phyloP scores from a whole-genome alignment of 2,329 filamentous ascomycete species.

The Fusarium luffae region DNA sequence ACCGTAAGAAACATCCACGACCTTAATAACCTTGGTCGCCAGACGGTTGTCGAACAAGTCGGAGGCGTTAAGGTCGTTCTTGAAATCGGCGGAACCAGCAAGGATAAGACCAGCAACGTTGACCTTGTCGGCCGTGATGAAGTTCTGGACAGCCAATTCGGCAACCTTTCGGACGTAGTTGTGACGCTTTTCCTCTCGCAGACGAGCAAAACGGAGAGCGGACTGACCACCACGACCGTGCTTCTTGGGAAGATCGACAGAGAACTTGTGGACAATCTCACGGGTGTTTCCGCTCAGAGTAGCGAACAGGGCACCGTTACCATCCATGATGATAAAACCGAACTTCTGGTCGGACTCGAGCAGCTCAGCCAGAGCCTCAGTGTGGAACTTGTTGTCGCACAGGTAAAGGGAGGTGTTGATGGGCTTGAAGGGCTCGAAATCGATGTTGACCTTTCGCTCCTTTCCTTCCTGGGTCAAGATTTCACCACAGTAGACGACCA shows the following conservation, averaged over 20 bases:
- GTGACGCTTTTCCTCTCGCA: constrained; percentile 99
- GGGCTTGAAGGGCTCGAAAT: constrained; percentile 99
- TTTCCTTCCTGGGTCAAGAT: constrained; percentile 99
- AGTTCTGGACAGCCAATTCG: constrained; percentile 97
- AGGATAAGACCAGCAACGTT: constrained; percentile 96
- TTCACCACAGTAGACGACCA: constrained; percentile 99
- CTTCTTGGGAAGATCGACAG: constrained; percentile 99
- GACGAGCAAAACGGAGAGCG: constrained; percentile 98
- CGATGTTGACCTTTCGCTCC: constrained; percentile 99
- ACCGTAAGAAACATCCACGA: constrained; percentile 98
- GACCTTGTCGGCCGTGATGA: constrained; percentile 97
- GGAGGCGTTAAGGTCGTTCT: constrained; percentile 97
- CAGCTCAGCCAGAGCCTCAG: constrained; percentile 94
- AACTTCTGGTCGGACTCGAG: constrained; percentile 99
- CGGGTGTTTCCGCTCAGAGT: constrained; percentile 97
- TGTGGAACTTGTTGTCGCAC: constrained; percentile 99
- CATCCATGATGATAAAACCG: constrained; percentile 99
- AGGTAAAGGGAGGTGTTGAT: constrained; percentile 99
- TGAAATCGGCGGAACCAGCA: constrained; percentile 98
- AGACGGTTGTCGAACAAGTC: constrained; percentile 97
- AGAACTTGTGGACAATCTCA: constrained; percentile 97
- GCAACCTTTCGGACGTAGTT: constrained; percentile 99
- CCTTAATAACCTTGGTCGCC: constrained; percentile 96
- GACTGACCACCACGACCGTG: constrained; percentile 99
- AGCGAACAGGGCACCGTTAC: constrained; percentile 96